phyloP scores from a whole-genome alignment of 345 rosid species.

The Xanthoceras sorbifolium region DNA sequence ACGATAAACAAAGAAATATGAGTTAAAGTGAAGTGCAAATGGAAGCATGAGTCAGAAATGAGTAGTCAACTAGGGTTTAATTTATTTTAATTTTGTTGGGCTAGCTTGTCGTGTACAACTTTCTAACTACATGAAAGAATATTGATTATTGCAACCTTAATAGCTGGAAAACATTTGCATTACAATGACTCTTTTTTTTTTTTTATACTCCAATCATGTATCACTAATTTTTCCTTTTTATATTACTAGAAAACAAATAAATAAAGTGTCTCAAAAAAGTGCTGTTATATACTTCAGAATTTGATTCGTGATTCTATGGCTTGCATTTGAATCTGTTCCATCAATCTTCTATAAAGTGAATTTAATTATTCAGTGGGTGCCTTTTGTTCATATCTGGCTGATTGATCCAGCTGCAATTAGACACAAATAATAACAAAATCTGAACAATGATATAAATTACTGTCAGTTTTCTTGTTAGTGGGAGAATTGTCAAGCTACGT shows the following conservation, averaged over 20 bases:
- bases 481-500: neutral
- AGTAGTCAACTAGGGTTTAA: neutral
- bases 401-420: neutral
- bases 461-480: neutral
- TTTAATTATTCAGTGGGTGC: too few relatives aligned
- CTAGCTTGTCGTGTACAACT: conserved; percentile 14
- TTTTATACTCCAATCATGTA: too few relatives aligned
- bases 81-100: neutral
- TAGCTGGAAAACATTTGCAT: neutral
- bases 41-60: neutral
- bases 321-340: neutral
- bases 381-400: too few relatives aligned
- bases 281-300: neutral
- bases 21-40: neutral
- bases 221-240: too few relatives aligned
- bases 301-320: neutral
- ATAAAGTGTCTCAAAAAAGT: neutral
- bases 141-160: neutral
- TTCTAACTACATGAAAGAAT: conserved; percentile 5
- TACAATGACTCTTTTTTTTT: neutral
- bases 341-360: too few relatives aligned
- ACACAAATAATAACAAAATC: neutral
- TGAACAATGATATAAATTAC: neutral
- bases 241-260: neutral
- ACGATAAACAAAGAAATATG: too few relatives aligned